phyloP scores from a whole-genome alignment of 2,329 filamentous ascomycete species.

The Trichoderma atroviride region DNA sequence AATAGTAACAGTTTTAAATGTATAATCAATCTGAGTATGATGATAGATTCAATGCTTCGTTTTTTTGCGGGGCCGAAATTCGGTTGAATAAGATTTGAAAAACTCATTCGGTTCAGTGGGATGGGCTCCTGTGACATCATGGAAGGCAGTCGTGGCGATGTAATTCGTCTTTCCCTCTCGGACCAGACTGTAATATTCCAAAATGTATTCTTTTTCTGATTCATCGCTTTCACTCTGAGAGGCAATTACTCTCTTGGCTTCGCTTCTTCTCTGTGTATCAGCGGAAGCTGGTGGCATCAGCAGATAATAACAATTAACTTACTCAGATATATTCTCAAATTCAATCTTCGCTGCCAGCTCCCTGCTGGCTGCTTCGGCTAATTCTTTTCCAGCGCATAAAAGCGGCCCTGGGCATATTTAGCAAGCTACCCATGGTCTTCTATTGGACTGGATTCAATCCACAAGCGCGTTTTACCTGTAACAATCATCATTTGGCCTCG shows the following conservation, averaged over 20 bases:
- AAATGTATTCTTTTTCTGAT: conserved; percentile 50
- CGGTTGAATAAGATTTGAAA: conserved; percentile 48
- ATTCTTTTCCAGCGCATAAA: conserved; percentile 50
- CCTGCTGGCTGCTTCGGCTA: conserved; percentile 50
- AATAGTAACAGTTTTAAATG: neutral
- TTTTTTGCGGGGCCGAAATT: conserved; percentile 30
- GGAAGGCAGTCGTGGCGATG: conserved; percentile 53
- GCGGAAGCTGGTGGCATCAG: neutral
- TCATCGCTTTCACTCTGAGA: conserved; percentile 32
- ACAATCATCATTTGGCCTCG: conserved; percentile 56
- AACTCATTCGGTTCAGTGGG: conserved; percentile 52
- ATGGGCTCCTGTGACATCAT: conserved; percentile 50
- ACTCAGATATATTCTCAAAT: conserved; percentile 34
- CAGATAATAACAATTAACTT: neutral
- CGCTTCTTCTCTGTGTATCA: conserved; percentile 4
- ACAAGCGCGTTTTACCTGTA: too few relatives aligned
- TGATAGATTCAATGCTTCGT: conserved; percentile 16
- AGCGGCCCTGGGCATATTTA: conserved; percentile 42
- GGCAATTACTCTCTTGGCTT: conserved; percentile 27
- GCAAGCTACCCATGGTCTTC: too few relatives aligned
- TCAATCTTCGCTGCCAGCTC: conserved; percentile 43
- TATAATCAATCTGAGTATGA: neutral
- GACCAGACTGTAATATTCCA: conserved; percentile 57
- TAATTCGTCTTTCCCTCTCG: conserved; percentile 58
- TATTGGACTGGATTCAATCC: too few relatives aligned